Base-by-base conservation (phyloP, 257 asterid genomes). In the Solanum chmielewskii region DNA sequence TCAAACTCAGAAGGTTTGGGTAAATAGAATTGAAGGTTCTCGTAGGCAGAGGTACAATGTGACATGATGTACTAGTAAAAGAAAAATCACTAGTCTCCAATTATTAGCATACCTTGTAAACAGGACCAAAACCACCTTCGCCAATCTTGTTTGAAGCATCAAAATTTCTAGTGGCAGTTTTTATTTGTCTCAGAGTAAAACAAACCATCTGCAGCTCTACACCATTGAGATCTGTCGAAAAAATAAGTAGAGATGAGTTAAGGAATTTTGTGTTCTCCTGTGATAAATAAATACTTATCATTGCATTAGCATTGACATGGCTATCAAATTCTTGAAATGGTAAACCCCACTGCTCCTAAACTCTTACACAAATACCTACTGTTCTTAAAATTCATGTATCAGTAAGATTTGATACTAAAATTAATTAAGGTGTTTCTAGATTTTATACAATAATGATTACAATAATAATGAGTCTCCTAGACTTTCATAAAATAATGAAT, bases 41-140 rank as follows among this genome's bases (percentile, higher is more conserved):
- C n/a, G 20, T 18, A 29, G 27, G 68, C 84, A 78, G 85, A 80
- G 66, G 68, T 18, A 49, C 84, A 25, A 25, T 23, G 37, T 45
- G 84, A 27, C 23, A 6, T 27, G 64, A 11, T 27, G 84, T 27
- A 37, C 84, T 27, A 31, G 27, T 77, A n/a, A 16, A 2, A n/a
- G 14, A 86, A 74, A 21, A 52, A 66, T 70, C 83, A 45, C 13
- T 29, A 33, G 29, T 74, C 31, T 33, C 39, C 39, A 41, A 68
- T 39, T 44, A 76, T 83, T 87, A 23, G 33, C 82, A 18, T 89
- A 94, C 98, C 98, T 94, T 96, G 93, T 92, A 95, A 45, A 96
- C 99, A 1, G 99, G 93, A 87, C 99, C 99, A 70, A 96, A 96
- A 88, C 99, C 99, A 56, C 99, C 99, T 93, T 96, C 99, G 39